These are phyloP conservation scores for Lentinula detonsa DNA, from an alignment of 768 basidiomycete genomes.

Conservation along the genomic window DNA sequence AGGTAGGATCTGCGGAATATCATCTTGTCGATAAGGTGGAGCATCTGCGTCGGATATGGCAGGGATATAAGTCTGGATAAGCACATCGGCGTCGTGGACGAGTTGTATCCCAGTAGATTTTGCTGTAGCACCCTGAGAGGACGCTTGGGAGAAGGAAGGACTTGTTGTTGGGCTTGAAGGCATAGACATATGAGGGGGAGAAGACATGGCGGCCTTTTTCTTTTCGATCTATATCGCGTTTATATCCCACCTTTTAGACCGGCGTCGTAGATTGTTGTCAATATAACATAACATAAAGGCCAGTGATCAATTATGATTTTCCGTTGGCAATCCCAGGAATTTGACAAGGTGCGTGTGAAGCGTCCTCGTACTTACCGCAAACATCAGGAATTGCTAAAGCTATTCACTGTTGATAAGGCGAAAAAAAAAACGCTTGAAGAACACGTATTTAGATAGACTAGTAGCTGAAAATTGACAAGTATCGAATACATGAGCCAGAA, in stretches of 20 bases:
- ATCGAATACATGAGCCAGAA: too few relatives aligned
- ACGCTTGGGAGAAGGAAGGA: neutral
- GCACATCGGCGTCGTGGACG: conserved; percentile 3
- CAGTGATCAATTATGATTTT: neutral
- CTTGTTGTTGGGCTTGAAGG: neutral
- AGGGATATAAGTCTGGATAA: conserved; percentile 7
- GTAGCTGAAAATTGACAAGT: too few relatives aligned
- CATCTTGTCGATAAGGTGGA: neutral
- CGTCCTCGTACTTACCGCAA: too few relatives aligned
- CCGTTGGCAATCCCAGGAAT: neutral
- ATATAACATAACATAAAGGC: neutral
- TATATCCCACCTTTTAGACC: too few relatives aligned
- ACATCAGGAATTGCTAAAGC: too few relatives aligned
- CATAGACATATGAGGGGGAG: neutral
- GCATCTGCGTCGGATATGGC: neutral
- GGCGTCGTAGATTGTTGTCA: neutral
- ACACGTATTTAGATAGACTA: too few relatives aligned
- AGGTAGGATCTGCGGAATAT: conserved; percentile 9
- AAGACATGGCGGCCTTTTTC: too few relatives aligned
- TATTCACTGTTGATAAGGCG: too few relatives aligned
- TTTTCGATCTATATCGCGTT: too few relatives aligned
- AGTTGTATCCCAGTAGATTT: conserved; percentile 2
- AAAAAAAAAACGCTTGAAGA: too few relatives aligned
- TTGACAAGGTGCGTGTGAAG: neutral
- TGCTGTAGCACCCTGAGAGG: neutral